Conservation (phyloP, 495 filamentous ascomycete genomes). For the Penicillium steckii region DNA sequence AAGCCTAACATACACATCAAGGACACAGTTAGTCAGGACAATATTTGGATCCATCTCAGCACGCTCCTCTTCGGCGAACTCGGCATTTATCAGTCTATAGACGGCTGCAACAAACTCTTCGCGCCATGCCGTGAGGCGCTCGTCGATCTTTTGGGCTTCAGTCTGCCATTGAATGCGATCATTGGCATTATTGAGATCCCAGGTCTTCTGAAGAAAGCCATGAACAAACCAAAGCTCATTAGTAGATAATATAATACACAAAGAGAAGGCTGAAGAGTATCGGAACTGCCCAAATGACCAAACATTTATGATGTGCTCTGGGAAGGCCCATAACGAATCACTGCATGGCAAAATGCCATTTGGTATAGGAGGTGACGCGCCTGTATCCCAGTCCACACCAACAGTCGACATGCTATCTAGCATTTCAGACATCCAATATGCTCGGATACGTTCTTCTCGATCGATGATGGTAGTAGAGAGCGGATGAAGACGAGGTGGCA, state of each 20-base stretch:
- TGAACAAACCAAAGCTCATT: constrained; percentile 29
- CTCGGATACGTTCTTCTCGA: constrained; percentile 30
- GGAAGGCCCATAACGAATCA: constrained; percentile 1
- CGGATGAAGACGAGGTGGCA: not conserved
- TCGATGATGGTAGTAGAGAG: constrained; percentile 20
- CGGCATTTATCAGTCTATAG: constrained; percentile 1
- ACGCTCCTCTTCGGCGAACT: constrained; percentile 1
- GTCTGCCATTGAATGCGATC: constrained; percentile 27
- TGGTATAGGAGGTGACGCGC: constrained; percentile 19
- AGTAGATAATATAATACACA: constrained; percentile 12
- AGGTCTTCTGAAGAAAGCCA: constrained; percentile 27
- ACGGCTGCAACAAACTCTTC: constrained; percentile 5
- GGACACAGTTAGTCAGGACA: constrained; percentile 16
- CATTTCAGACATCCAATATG: constrained; percentile 37
- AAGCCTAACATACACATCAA: constrained; percentile 11
- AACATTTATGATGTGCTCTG: not conserved
- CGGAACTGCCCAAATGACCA: constrained; percentile 1
- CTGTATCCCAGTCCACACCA: constrained; percentile 28
- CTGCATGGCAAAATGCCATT: constrained; percentile 5
- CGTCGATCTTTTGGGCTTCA: constrained; percentile 26
- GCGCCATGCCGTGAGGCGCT: constrained; percentile 28
- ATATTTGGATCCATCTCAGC: constrained; percentile 10
- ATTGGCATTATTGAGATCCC: constrained; percentile 18
- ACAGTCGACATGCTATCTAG: constrained; percentile 29
- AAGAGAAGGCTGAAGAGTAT: constrained; percentile 2